Percentiles rank a stretch among this genome's conserved stretches.
These are phyloP conservation scores for Closterium sp. DNA, from an alignment of 139 green algal genomes.

Conservation along the genomic window DNA sequence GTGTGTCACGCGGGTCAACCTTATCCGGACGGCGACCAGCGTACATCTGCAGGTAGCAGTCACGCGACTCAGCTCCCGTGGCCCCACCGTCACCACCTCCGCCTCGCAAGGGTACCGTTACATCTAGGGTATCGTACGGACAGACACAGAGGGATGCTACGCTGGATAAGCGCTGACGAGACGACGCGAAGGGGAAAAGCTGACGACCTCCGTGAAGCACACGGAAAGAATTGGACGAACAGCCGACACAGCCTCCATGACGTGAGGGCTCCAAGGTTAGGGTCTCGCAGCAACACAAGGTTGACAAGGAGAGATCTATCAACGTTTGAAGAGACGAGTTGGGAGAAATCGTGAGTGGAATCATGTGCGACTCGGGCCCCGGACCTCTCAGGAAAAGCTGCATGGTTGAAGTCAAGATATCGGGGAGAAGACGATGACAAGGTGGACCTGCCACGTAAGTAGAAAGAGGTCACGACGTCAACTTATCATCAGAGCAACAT, in stretches of 20 bases:
- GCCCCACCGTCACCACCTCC: slow-evolving; percentile 53
- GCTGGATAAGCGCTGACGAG: not conserved
- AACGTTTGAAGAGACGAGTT: not conserved
- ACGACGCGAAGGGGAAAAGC: slow-evolving; percentile 6
- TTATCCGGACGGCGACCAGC: slow-evolving; percentile 50
- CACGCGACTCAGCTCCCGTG: slow-evolving; percentile 51
- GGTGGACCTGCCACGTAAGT: not conserved
- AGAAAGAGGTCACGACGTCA: not conserved
- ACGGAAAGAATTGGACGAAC: not conserved
- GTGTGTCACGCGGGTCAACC: slow-evolving; percentile 46
- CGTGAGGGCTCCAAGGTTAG: not conserved
- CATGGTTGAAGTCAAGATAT: not conserved
- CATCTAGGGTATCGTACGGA: not conserved
- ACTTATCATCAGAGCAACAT: not conserved
- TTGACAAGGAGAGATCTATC: not conserved
- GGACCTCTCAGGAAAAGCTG: not conserved
- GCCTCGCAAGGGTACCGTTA: slow-evolving; percentile 4
- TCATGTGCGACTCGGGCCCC: not conserved
- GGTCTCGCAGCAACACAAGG: not conserved
- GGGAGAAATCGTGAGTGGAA: not conserved
- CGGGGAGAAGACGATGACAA: not conserved
- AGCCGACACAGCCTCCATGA: not conserved
- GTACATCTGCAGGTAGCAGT: slow-evolving; percentile 57
- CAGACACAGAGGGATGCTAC: not conserved
- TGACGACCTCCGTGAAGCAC: not conserved